Evolutionary conservation across 139 green algal species (phyloP), one percentile per base, ranked within the genome.

Genomic region (Eudorina sp.): DNA sequence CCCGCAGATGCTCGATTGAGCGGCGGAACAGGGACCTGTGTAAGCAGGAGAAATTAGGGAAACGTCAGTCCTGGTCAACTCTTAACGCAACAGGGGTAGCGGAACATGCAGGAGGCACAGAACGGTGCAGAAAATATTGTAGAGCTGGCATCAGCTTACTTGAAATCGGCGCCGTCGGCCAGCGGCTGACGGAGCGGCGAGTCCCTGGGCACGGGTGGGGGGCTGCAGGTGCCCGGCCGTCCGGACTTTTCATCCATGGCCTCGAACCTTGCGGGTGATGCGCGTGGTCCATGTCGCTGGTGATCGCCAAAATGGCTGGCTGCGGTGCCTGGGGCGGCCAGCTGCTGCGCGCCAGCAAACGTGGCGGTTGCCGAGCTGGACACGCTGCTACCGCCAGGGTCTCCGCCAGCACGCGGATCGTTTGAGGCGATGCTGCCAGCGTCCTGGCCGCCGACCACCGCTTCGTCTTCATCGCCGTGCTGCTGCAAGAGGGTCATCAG

Each of bases 1-100:
- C 81, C 19, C 81, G 81, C 45, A 87, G 46, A 64, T 87, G 81
- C 45, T 87, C 81, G 38, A 87, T 87, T 31, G 81, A 87, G 31
- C 81, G 81, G 64, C 81, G 81, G 66, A 87, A 87, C 27, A 87
- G 45, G 6, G 81, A 75, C 79, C 79, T 86, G 79, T n/a, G 40
- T 41, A 13, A 55, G n/a, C n/a, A n/a, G n/a, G n/a, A n/a, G n/a
- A n/a, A n/a, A n/a, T n/a, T n/a, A n/a, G n/a, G n/a, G n/a, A n/a
- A n/a, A n/a, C n/a, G n/a, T n/a, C n/a, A n/a, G n/a, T n/a, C n/a
- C n/a, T n/a, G n/a, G n/a, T n/a, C n/a, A n/a, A n/a, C n/a, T n/a
- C n/a, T n/a, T n/a, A n/a, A n/a, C n/a, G n/a, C n/a, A n/a, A n/a
- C n/a, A n/a, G n/a, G n/a, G n/a, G n/a, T n/a, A n/a, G n/a, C n/a